Conservation (phyloP, 2,329 filamentous ascomycete species). For the Arthrobotrys sphaeroides region DNA sequence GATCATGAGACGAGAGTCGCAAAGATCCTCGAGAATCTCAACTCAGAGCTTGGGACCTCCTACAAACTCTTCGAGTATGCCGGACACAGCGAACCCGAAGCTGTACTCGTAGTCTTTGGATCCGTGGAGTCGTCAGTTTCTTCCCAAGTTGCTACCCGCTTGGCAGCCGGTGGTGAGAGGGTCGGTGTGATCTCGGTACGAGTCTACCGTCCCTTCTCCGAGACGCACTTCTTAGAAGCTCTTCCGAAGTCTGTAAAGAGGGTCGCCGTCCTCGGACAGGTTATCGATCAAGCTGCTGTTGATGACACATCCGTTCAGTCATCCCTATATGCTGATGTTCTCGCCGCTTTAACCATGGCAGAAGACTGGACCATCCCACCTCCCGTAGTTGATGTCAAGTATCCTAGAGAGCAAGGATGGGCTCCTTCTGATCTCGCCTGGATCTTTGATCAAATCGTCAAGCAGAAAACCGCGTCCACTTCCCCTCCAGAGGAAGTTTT, state of each 20-base stretch:
- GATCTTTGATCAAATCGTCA: conserved; percentile 64
- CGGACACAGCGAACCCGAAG: conserved; percentile 80
- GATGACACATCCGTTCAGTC: conserved; percentile 80
- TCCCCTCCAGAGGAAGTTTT: conserved; percentile 64
- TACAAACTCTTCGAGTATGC: conserved; percentile 95
- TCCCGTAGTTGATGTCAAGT: conserved; percentile 84
- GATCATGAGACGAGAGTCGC: conserved; percentile 77
- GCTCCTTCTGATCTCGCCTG: conserved; percentile 65
- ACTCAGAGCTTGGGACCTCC: conserved; percentile 89
- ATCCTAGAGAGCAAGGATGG: conserved; percentile 76
- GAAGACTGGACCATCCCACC: conserved; percentile 72
- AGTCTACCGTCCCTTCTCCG: conserved; percentile 92
- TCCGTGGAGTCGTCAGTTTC: conserved; percentile 88
- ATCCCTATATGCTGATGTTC: conserved; percentile 88
- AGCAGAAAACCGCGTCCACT: conserved; percentile 61
- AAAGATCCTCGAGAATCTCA: conserved; percentile 77
- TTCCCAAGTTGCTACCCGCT: conserved; percentile 77
- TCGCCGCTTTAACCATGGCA: conserved; percentile 84
- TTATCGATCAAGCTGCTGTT: conserved; percentile 76
- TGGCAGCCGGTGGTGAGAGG: conserved; percentile 77
- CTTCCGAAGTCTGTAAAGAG: conserved; percentile 79
- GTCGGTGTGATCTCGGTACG: conserved; percentile 91
- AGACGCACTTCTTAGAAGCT: conserved; percentile 87
- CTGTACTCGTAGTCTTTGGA: conserved; percentile 90
- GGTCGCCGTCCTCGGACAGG: conserved; percentile 89